Evolutionary conservation across 2,329 filamentous ascomycete genomes (phyloP).

Genomic region (Exophiala viscosa): DNA sequence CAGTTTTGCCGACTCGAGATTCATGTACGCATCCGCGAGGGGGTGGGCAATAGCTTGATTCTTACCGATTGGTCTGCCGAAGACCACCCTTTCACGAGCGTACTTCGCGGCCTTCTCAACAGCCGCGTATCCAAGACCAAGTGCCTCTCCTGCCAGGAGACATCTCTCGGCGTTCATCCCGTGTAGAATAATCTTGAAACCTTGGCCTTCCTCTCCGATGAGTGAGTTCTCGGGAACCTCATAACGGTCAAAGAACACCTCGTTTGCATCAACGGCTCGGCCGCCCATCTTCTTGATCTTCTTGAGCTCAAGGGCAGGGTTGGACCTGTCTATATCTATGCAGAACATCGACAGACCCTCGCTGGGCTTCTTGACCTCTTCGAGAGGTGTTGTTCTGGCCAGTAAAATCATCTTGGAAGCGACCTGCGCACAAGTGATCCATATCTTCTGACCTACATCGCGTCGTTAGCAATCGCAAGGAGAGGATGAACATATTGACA

Average conservation of each 20-base stretch:
- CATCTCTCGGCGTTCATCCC: conserved; percentile 78
- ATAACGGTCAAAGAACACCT: conserved; percentile 84
- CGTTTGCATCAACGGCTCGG: conserved; percentile 76
- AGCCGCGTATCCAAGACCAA: conserved; percentile 74
- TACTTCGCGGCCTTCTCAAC: conserved; percentile 61
- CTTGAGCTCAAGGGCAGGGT: conserved; percentile 62
- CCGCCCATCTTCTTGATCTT: conserved; percentile 84
- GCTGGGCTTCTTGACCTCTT: conserved; percentile 65
- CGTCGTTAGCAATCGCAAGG: not conserved
- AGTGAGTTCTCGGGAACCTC: conserved; percentile 60
- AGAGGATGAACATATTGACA: not conserved
- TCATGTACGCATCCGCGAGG: conserved; percentile 62
- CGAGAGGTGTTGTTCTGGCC: conserved; percentile 67
- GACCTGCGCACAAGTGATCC: conserved; percentile 82
- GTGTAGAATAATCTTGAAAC: conserved; percentile 74
- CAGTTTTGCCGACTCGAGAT: conserved; percentile 62
- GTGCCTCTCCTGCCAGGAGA: conserved; percentile 71
- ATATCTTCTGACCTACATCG: conserved; percentile 66
- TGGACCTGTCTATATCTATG: conserved; percentile 63
- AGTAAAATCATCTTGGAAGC: conserved; percentile 79
- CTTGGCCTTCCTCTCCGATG: conserved; percentile 69
- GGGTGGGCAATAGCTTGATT: conserved; percentile 66
- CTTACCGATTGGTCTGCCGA: conserved; percentile 61
- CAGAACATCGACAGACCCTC: conserved; percentile 77
- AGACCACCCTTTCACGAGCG: conserved; percentile 63